phyloP scores from a whole-genome alignment of 2,329 filamentous ascomycete species.

The Aspergillus sp. region DNA sequence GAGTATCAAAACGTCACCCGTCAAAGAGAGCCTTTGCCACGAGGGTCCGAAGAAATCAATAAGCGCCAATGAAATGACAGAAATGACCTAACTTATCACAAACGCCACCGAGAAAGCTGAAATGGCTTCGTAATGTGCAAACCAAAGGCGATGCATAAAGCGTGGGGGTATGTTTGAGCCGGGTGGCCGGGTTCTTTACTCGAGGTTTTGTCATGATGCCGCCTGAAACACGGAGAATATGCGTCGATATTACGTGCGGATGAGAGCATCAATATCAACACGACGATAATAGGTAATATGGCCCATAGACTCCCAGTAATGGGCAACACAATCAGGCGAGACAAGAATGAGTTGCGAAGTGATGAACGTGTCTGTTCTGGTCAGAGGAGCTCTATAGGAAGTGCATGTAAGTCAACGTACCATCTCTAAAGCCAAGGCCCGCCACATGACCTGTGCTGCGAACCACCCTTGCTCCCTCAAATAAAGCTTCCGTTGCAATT shows the following conservation, averaged over 20 bases:
- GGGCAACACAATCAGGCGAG: constrained; percentile 75
- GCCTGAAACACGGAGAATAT: neutral
- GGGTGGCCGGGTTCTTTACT: constrained; percentile 13
- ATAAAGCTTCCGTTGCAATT: constrained; percentile 67
- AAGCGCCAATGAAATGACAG: neutral
- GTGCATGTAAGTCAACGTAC: constrained; percentile 50
- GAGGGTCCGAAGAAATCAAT: neutral
- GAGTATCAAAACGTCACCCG: neutral
- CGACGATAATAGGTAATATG: constrained; percentile 52
- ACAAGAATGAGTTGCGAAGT: constrained; percentile 77
- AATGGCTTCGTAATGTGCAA: neutral
- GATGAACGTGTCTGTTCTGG: constrained; percentile 60
- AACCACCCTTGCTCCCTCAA: constrained; percentile 75
- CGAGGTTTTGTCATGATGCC: constrained; percentile 12
- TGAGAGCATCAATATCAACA: constrained; percentile 46
- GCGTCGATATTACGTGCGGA: constrained; percentile 30
- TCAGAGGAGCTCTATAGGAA: neutral
- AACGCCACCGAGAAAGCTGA: neutral
- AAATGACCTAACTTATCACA: neutral
- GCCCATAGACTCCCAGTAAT: constrained; percentile 72
- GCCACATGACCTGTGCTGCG: constrained; percentile 79
- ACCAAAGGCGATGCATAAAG: neutral
- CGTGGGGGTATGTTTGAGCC: neutral
- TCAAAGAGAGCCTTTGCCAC: neutral
- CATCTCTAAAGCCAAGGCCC: constrained; percentile 68